phyloP scores from a whole-genome alignment of 768 basidiomycete genomes.

The Suillus subaureus region DNA sequence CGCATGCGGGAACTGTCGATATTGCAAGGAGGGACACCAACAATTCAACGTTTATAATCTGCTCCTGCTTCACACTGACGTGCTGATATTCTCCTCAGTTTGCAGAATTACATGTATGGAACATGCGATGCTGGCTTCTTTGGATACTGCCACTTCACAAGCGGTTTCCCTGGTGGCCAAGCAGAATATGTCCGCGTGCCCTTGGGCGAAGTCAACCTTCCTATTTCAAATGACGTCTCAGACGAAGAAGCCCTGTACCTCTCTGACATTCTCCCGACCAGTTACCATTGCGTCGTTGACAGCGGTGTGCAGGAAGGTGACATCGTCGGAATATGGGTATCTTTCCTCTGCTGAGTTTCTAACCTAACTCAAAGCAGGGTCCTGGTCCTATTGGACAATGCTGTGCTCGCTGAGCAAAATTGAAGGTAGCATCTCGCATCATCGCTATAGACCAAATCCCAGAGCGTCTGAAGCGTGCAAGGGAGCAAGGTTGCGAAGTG shows the following conservation, averaged over 20 bases:
- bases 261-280: slow-evolving; percentile 68
- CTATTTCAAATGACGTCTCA: slow-evolving; percentile 63
- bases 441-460: slow-evolving; percentile 71
- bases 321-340: slow-evolving; percentile 68
- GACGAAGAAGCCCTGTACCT: slow-evolving; percentile 64
- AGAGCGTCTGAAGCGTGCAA: slow-evolving; percentile 49
- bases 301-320: slow-evolving; percentile 75
- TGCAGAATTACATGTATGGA: slow-evolving; percentile 64
- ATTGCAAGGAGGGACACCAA: slow-evolving; percentile 78
- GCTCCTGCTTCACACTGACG: slow-evolving; percentile 10
- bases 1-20: slow-evolving; percentile 71
- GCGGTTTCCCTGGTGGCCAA: slow-evolving; percentile 75
- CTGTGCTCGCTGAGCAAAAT: slow-evolving; percentile 57
- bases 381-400: slow-evolving; percentile 70
- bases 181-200: slow-evolving; percentile 77
- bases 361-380: slow-evolving; percentile 38
- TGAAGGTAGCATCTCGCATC: slow-evolving; percentile 70
- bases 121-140: slow-evolving; percentile 72
- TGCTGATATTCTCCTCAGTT: slow-evolving; percentile 27
- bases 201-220: slow-evolving; percentile 70
- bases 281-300: slow-evolving; percentile 74
- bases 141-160: slow-evolving; percentile 71
- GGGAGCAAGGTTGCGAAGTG: slow-evolving; percentile 52
- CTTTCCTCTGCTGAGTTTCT: not conserved
- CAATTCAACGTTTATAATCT: slow-evolving; percentile 51